Evolutionary conservation across 179 eudicot species (phyloP), one percentile per base, ranked within the genome.

Genomic region (Pouteria campechiana): DNA sequence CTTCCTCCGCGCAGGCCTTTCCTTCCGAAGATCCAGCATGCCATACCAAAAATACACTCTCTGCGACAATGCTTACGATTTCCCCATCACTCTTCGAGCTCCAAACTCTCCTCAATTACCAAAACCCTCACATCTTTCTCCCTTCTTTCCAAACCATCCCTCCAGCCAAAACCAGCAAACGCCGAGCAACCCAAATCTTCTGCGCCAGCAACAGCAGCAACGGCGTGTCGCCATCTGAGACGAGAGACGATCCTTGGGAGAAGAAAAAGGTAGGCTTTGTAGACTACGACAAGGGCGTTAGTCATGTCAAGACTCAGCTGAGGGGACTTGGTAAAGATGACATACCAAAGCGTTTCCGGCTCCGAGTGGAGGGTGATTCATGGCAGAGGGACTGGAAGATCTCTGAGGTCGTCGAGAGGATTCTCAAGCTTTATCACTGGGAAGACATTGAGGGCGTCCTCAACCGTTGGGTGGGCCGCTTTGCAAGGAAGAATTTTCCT

Each of bases 371-470:
- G 11, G 62, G 68, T 2, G 95, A 86, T 32, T 64, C 57, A 41
- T 90, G 85, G 44, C 98, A 90, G 80, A 86, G 79, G 52, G 95
- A 90, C 22, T 90, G 98, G 95, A 54, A 70, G 7, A 24, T 90
- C 7, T 58, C 80, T 4, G 75, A 89, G 46, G 64, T 90, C 39
- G 94, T 77, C 37, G 58, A 55, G 17, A 81, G 64, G 62, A 52
- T 90, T 23, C 30, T 61, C 44, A 54, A 35, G 23, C 65, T 70
- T 19, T 41, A 55, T 8, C 54, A 46, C 16, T 48, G 65, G 63
- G 82, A 75, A 22, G 94, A 82, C 44, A 60, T 90, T 37, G 70
- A 86, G 0, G 81, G 80, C 6, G 56, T 86, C 48, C 67, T 90
- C 44, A 90, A 90, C 58, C 68, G 64, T n/a, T 90, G 98, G 98